Conservation (phyloP, 2,329 filamentous ascomycete genomes). For the Cladosporium cucumerinum region DNA sequence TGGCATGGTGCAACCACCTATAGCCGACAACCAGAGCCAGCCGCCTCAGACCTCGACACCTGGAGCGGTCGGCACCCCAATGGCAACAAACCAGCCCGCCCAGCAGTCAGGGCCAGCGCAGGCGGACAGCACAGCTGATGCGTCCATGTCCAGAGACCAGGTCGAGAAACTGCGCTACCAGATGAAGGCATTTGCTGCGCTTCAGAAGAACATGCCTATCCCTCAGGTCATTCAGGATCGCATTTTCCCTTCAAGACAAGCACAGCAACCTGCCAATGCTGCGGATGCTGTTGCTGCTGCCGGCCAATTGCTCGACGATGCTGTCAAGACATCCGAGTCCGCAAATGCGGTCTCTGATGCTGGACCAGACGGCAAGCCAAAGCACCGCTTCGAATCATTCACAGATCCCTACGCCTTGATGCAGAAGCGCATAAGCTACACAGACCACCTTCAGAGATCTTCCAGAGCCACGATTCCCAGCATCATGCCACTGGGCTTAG, state of each 20-base stretch:
- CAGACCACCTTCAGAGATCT: constrained; percentile 71
- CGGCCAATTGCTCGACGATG: constrained; percentile 52
- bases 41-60: constrained; percentile 21
- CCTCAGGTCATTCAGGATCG: constrained; percentile 75
- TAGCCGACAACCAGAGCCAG: constrained; percentile 28
- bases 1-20: constrained; percentile 38
- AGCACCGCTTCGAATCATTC: constrained; percentile 65
- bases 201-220: constrained; percentile 82
- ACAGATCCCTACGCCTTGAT: constrained; percentile 66
- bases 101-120: constrained; percentile 12
- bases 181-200: constrained; percentile 84
- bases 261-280: constrained; percentile 46
- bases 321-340: constrained; percentile 40
- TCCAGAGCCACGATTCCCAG: constrained; percentile 80
- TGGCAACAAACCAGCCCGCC: constrained; percentile 2
- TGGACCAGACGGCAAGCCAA: constrained; percentile 30
- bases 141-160: constrained; percentile 66
- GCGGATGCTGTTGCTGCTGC: constrained; percentile 42
- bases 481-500: constrained; percentile 82
- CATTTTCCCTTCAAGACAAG: constrained; percentile 70
- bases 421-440: constrained; percentile 65
- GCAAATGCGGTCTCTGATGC: constrained; percentile 40
- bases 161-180: constrained; percentile 75
- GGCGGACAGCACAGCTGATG: constrained; percentile 17
- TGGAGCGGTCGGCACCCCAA: constrained; percentile 6